Base-by-base conservation (phyloP, 345 rosid genomes). In the Erucastrum elatum region DNA sequence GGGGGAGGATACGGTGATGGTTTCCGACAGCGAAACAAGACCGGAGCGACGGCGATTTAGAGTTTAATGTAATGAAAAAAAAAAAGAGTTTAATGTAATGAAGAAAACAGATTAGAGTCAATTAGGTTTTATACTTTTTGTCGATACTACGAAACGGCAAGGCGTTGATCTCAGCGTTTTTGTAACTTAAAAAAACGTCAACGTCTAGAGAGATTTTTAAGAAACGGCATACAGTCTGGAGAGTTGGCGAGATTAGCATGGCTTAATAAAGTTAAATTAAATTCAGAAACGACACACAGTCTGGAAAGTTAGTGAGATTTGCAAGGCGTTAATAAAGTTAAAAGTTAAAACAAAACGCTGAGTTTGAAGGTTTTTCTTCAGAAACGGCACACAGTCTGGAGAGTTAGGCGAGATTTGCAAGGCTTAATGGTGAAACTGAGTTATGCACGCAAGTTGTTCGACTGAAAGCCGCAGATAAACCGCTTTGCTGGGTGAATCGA, bases 361-460 rank as follows among this genome's bases (percentile, higher is more conserved):
- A 21, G 21, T 21, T 21, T 21, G 5, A 33, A 33, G 35, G 6
- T 33, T 6, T 33, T 33, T 33, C 1, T 33, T 37, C 44, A 9
- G 46, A 39, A 39, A 39, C 46, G 17, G 56, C 56, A 49, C 21
- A n/a, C 21, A 51, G 8, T 51, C 3, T n/a, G 8, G 31, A 30
- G 64, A 8, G 46, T 26, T 61, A 21, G 31, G 60, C 2, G 53
- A 35, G 65, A 51, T 27, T 72, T 53, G 1, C 5, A 4, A 25
- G 26, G 49, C 13, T 21, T 37, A 71, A 58, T 25, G 55, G 29
- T 61, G 51, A 34, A 63, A 76, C 7, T 33, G 5, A 8, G 31
- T 31, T 25, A 5, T 72, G 81, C 78, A 77, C 39, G 49, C 56
- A 9, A 33, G 81, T 37, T 68, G 78, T 17, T 81, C 75, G 81